Conservation (phyloP, 2,329 filamentous ascomycete species). For the Xylariaceae sp. region DNA sequence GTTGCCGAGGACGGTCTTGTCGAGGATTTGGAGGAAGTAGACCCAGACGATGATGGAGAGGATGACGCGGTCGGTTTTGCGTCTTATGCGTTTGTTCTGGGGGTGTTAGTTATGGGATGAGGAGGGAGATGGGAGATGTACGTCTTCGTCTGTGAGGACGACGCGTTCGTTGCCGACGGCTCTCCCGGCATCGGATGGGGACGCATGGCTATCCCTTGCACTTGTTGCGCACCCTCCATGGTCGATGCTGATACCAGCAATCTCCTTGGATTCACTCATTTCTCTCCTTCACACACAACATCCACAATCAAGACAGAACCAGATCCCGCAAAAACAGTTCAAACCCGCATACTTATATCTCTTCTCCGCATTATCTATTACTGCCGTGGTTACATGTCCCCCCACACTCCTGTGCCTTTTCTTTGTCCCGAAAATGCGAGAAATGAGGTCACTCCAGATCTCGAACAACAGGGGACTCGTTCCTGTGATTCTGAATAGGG, state of each 20-base stretch:
- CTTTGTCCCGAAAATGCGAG: too few species aligned
- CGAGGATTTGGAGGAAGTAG: constrained; percentile 59
- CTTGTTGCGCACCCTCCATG: constrained; percentile 12
- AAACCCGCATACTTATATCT: too few species aligned
- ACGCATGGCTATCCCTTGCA: neutral
- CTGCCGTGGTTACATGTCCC: too few species aligned
- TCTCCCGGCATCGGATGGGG: constrained; percentile 5
- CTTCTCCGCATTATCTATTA: too few species aligned
- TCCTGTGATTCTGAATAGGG: too few species aligned
- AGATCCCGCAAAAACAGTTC: neutral
- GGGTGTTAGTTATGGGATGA: neutral
- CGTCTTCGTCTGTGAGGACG: constrained; percentile 21
- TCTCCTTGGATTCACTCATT: constrained; percentile 12
- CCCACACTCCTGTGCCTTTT: too few species aligned
- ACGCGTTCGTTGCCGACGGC: constrained; percentile 16
- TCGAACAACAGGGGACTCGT: too few species aligned
- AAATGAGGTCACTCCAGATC: too few species aligned
- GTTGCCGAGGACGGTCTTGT: constrained; percentile 57
- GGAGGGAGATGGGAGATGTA: neutral
- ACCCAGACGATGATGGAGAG: constrained; percentile 49
- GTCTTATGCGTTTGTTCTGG: constrained; percentile 21
- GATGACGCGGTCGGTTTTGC: constrained; percentile 37
- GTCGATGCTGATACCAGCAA: constrained; percentile 4
- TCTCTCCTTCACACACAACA: neutral
- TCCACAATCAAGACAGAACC: neutral